Conservation (phyloP, 2,329 filamentous ascomycete species). For the Thelonectria olida region DNA sequence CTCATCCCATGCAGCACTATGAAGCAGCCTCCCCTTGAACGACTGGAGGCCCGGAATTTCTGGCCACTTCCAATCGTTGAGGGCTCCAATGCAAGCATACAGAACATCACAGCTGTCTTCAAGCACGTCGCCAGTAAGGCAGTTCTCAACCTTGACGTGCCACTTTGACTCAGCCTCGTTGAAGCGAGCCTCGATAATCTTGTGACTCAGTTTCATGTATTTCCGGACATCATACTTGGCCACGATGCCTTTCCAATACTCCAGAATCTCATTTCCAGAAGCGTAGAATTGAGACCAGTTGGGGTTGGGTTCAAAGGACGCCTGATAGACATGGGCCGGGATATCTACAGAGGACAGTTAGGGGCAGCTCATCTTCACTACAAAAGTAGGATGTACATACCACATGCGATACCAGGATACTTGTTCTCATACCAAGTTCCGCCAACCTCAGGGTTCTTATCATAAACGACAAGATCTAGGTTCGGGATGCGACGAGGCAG, state of each 20-base stretch:
- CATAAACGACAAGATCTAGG: not conserved
- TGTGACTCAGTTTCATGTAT: not conserved
- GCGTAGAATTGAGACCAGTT: slow-evolving; percentile 1
- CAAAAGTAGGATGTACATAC: not conserved
- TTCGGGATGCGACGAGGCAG: not conserved
- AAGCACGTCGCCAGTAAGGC: not conserved
- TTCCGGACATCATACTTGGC: not conserved
- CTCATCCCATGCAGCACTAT: not conserved
- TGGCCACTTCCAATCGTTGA: not conserved
- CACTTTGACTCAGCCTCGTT: not conserved
- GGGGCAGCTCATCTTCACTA: not conserved
- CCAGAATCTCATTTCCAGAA: not conserved
- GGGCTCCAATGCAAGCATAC: not conserved
- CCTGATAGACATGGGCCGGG: not conserved
- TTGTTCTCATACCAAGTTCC: slow-evolving; percentile 3
- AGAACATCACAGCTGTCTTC: not conserved
- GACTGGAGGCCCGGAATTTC: not conserved
- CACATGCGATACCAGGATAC: not conserved
- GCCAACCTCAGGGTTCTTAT: not conserved
- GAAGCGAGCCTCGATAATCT: not conserved
- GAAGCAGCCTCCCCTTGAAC: not conserved
- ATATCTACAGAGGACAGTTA: not conserved
- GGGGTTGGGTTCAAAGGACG: not conserved
- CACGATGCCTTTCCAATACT: not conserved
- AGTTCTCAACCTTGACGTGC: not conserved